Conservation (phyloP, 495 filamentous ascomycete genomes). For the Cercophora samala region DNA sequence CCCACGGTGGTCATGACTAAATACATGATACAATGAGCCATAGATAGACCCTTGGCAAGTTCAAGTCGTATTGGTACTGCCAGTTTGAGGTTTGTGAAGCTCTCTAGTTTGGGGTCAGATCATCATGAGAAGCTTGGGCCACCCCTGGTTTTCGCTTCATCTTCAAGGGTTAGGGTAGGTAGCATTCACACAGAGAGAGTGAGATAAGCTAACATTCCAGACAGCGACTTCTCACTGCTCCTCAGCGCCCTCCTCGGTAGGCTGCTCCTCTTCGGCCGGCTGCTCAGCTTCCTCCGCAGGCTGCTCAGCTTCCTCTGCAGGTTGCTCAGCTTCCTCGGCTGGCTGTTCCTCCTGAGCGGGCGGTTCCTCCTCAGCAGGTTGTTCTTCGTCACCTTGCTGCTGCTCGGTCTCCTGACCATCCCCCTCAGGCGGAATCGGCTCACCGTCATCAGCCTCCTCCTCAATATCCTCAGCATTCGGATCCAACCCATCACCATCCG, state of each 20-base stretch:
- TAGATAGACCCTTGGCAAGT: background rate
- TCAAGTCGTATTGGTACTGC: background rate
- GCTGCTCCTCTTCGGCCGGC: background rate
- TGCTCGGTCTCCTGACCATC: background rate
- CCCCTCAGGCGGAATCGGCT: background rate
- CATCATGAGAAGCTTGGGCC: background rate
- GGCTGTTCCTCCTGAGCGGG: background rate
- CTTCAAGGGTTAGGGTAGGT: background rate
- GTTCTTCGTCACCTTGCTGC: background rate
- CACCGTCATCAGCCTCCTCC: background rate
- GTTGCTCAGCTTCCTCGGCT: background rate
- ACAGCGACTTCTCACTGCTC: too few species aligned
- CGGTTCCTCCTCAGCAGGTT: background rate
- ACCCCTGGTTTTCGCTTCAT: background rate
- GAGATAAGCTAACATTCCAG: too few species aligned
- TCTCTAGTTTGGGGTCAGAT: background rate
- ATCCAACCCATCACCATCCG: conserved; percentile 2
- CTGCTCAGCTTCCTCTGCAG: too few species aligned
- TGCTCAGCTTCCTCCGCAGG: background rate
- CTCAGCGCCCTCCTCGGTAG: too few species aligned
- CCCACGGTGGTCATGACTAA: background rate
- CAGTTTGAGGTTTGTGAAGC: background rate
- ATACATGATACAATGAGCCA: background rate
- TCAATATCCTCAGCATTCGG: background rate
- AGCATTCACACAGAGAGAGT: too few species aligned